These are phyloP conservation scores for Metschnikowia koreensis DNA, from an alignment of 805 yeast genomes.

Conservation along the genomic window DNA sequence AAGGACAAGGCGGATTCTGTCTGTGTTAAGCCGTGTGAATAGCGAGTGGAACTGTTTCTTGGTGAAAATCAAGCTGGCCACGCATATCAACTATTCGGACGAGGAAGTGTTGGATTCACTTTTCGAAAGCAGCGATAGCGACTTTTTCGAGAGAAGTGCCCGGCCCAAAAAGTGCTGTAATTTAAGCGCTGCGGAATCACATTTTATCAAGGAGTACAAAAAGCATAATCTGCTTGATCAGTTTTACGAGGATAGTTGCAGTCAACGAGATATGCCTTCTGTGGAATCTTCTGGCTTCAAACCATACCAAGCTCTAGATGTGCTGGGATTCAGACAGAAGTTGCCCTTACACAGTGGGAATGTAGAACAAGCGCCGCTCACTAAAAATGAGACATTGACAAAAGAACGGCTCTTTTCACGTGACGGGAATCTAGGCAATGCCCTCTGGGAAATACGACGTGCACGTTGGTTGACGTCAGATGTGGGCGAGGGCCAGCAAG, in stretches of 20 bases:
- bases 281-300: not conserved
- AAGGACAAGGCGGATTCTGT: slow-evolving; percentile 19
- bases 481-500: slow-evolving; percentile 24
- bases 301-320: slow-evolving; percentile 3
- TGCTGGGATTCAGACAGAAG: slow-evolving; percentile 1
- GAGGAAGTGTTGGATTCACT: slow-evolving; percentile 52
- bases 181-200: slow-evolving; percentile 27
- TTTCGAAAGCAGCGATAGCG: slow-evolving; percentile 43
- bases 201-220: slow-evolving; percentile 32
- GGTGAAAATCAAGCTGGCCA: slow-evolving; percentile 36
- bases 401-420: slow-evolving; percentile 1
- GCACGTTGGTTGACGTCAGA: slow-evolving; percentile 59
- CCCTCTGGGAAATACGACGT: slow-evolving; percentile 70
- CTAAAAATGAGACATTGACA: too few species aligned
- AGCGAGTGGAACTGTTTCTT: slow-evolving; percentile 36
- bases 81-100: slow-evolving; percentile 49
- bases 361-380: too few species aligned
- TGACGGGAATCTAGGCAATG: slow-evolving; percentile 45
- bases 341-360: too few species aligned
- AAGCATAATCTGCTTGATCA: slow-evolving; percentile 32
- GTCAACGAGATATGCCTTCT: not conserved
- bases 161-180: slow-evolving; percentile 18
- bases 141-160: slow-evolving; percentile 26
- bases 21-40: slow-evolving; percentile 38
- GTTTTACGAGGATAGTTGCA: not conserved